Percentiles rank a stretch among this genome's conserved stretches.
Evolutionary conservation across 2,329 filamentous ascomycete genomes (phyloP).

Genomic region (Diaporthe ampelina): DNA sequence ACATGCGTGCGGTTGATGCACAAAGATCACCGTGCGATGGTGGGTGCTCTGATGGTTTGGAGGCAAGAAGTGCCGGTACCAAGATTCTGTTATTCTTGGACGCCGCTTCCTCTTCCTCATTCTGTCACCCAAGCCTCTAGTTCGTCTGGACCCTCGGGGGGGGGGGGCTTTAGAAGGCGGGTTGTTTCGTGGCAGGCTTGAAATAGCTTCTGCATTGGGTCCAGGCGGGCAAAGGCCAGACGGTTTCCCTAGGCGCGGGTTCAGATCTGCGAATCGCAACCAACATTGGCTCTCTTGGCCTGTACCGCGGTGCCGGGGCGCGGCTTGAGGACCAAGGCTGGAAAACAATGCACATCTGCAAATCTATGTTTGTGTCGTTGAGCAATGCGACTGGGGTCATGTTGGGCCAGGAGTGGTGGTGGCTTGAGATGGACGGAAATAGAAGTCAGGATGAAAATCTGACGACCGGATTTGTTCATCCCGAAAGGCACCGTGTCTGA

Average conservation of each 20-base stretch:
- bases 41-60: neutral
- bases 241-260: neutral
- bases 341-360: constrained; percentile 4
- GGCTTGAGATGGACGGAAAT: constrained; percentile 3
- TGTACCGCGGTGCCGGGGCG: constrained; percentile 1
- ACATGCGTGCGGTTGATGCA: neutral
- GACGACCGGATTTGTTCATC: constrained; percentile 28
- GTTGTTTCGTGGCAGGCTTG: neutral
- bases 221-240: neutral
- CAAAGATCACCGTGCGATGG: neutral
- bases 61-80: neutral
- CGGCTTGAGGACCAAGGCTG: neutral
- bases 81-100: constrained; percentile 11
- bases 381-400: neutral
- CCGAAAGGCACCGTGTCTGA: constrained; percentile 23
- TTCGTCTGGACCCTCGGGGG: constrained; percentile 28
- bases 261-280: constrained; percentile 28
- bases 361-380: constrained; percentile 13
- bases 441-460: constrained; percentile 30
- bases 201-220: constrained; percentile 18
- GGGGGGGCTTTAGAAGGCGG: neutral
- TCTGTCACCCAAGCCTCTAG: neutral
- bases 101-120: constrained; percentile 2
- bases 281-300: neutral
- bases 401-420: neutral